Evolutionary conservation across 306 rosid genomes (phyloP).

Genomic region (Crataegus laevigata): DNA sequence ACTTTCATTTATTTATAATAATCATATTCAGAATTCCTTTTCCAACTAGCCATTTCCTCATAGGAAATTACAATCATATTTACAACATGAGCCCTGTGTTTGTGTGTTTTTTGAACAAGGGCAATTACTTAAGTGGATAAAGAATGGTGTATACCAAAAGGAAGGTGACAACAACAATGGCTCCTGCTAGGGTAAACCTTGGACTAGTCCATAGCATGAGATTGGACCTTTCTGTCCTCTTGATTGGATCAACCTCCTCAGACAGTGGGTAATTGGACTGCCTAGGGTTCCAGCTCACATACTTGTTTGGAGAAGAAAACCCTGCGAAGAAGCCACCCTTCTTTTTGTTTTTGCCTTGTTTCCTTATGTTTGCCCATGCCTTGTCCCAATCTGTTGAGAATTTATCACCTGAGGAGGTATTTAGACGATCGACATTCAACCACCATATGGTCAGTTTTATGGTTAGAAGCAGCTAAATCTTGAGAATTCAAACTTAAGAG

Average conservation of each 20-base stretch:
- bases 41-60: not conserved
- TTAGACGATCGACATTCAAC: not conserved
- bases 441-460: not conserved
- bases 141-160: slow-evolving; percentile 79
- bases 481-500: not conserved
- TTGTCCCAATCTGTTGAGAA: slow-evolving; percentile 83
- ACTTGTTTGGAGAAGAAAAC: slow-evolving; percentile 75
- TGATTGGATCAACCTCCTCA: slow-evolving; percentile 89
- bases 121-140: slow-evolving; percentile 55
- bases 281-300: slow-evolving; percentile 85
- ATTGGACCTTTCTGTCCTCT: slow-evolving; percentile 84
- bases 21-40: slow-evolving; percentile 21
- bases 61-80: not conserved
- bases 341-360: slow-evolving; percentile 47
- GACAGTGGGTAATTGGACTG: slow-evolving; percentile 61
- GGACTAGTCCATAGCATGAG: slow-evolving; percentile 87
- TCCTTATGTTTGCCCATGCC: slow-evolving; percentile 81
- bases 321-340: slow-evolving; percentile 41
- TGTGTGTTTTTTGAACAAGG: not conserved
- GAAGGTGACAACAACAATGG: slow-evolving; percentile 61
- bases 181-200: slow-evolving; percentile 63
- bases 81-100: not conserved
- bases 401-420: slow-evolving; percentile 50
- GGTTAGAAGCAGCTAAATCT: not conserved
- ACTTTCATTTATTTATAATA: slow-evolving; percentile 11